Conservation (phyloP, 2,329 filamentous ascomycete species). For the Botryotinia convoluta region DNA sequence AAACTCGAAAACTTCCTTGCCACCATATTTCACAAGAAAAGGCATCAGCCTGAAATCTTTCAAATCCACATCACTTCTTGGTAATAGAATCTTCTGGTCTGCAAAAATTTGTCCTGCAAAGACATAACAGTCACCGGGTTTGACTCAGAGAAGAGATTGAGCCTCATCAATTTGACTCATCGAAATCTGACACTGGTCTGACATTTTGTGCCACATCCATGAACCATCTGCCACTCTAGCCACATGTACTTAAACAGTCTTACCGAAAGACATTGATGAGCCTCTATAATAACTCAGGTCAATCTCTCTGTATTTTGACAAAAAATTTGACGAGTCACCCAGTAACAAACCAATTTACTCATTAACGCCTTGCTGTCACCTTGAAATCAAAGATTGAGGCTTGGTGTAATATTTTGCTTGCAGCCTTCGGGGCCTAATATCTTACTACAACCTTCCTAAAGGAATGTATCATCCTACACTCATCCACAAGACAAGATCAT, state of each 20-base stretch:
- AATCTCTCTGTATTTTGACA: neutral
- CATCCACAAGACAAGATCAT: neutral
- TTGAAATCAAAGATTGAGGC: neutral
- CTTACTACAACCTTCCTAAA: neutral
- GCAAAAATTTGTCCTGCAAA: neutral
- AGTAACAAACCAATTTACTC: neutral
- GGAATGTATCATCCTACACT: neutral
- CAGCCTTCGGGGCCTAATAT: neutral
- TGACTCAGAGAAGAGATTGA: neutral
- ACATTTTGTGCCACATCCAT: neutral
- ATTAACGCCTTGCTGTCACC: neutral
- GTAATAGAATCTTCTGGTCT: neutral
- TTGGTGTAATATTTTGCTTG: neutral
- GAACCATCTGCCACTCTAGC: neutral
- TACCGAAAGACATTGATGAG: neutral
- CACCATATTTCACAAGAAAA: neutral
- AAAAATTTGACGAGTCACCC: neutral
- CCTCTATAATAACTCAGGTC: neutral
- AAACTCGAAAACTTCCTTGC: neutral
- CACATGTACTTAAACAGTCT: neutral
- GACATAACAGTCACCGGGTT: too few species aligned
- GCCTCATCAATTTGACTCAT: neutral
- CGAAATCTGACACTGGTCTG: neutral
- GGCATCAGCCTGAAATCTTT: neutral
- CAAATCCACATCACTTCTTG: neutral